phyloP scores from a whole-genome alignment of 148 eudicot genomes.

The Heliamphora exappendiculata region DNA sequence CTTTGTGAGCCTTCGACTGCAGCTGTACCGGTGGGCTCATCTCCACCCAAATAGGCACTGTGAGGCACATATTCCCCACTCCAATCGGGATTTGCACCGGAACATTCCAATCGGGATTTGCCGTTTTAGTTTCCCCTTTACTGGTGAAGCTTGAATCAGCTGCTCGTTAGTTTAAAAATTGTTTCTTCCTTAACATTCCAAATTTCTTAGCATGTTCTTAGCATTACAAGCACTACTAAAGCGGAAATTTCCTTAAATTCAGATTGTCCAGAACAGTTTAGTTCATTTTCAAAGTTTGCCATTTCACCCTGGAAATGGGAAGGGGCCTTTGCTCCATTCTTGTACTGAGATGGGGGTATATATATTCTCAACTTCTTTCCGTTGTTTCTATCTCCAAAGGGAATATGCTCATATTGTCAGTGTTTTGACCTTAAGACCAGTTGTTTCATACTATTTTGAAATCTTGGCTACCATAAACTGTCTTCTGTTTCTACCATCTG shows the following conservation, averaged over 20 bases:
- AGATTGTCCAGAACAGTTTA: slow-evolving; percentile 3
- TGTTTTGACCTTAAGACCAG: not conserved
- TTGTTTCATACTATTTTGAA: not conserved
- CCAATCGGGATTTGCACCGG: no score
- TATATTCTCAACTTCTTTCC: not conserved
- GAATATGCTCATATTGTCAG: not conserved
- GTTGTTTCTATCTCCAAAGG: not conserved
- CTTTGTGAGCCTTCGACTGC: no score
- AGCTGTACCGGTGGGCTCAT: no score
- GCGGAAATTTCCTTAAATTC: not conserved
- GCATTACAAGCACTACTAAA: not conserved
- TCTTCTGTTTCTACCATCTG: not conserved
- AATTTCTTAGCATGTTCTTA: not conserved
- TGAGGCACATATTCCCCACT: no score
- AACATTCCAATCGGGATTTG: no score
- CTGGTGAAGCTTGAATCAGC: slow-evolving; percentile 6
- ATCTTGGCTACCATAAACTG: not conserved
- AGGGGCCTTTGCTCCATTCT: not conserved
- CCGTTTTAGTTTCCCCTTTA: not conserved
- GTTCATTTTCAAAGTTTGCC: not conserved
- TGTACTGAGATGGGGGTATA: not conserved
- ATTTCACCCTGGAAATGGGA: not conserved
- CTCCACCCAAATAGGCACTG: no score
- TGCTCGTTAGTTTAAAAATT: not conserved
- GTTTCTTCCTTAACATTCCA: not conserved